These are phyloP conservation scores for Staphylotrichum longicolle DNA, from an alignment of 495 filamentous ascomycete genomes.

Conservation along the genomic window DNA sequence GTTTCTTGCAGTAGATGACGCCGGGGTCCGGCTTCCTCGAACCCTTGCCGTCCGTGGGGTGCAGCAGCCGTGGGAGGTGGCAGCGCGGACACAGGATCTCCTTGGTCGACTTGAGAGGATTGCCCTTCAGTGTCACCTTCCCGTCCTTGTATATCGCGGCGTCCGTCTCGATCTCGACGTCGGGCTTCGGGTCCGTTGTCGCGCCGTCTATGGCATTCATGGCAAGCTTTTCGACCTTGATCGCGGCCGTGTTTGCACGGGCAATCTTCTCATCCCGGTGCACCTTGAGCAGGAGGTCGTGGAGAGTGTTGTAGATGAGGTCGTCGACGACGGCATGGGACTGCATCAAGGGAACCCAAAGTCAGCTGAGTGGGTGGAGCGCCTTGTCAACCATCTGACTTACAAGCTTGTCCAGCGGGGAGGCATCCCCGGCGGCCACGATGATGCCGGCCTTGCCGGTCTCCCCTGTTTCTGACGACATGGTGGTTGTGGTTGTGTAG, in stretches of 20 bases:
- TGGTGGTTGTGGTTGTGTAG: constrained; percentile 23
- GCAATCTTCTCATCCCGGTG: constrained; percentile 73
- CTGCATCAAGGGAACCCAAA: constrained; percentile 31
- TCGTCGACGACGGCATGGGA: constrained; percentile 61
- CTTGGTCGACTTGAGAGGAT: constrained; percentile 68
- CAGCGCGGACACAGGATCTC: constrained; percentile 69
- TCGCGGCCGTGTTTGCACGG: constrained; percentile 70
- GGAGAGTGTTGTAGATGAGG: constrained; percentile 68
- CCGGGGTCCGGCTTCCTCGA: constrained; percentile 59
- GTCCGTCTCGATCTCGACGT: constrained; percentile 62
- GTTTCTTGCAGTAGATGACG: constrained; percentile 71
- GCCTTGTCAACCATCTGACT: constrained; percentile 20
- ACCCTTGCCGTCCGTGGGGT: constrained; percentile 61
- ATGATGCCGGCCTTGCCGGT: constrained; percentile 52
- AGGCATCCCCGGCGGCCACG: constrained; percentile 42
- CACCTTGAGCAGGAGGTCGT: constrained; percentile 65
- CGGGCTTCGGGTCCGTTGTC: constrained; percentile 42
- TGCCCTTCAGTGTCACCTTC: constrained; percentile 68
- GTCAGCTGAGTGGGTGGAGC: background rate
- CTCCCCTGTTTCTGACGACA: constrained; percentile 33
- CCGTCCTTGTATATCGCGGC: constrained; percentile 71
- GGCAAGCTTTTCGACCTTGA: constrained; percentile 65
- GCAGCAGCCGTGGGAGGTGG: constrained; percentile 60
- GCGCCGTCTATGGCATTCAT: constrained; percentile 50
- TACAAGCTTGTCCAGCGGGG: constrained; percentile 46